These are phyloP conservation scores for Cicer bijugum DNA, from an alignment of 306 rosid genomes.

Conservation along the genomic window DNA sequence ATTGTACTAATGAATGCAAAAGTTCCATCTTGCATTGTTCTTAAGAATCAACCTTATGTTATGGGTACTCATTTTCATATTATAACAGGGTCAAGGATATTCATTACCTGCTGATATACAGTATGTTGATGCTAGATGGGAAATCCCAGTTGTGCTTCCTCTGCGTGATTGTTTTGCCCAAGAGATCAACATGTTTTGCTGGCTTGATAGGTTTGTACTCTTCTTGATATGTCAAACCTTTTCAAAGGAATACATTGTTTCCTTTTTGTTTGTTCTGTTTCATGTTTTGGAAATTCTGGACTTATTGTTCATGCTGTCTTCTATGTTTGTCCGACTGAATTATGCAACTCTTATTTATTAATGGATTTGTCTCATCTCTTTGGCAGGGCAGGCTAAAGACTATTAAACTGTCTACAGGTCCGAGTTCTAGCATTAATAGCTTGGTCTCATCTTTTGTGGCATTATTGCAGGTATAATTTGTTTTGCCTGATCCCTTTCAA, in stretches of 20 bases:
- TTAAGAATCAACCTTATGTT: not conserved
- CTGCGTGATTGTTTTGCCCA: constrained; percentile 85
- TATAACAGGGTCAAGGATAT: constrained; percentile 88
- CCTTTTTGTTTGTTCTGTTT: constrained; percentile 7
- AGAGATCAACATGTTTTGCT: constrained; percentile 81
- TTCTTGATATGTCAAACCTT: constrained; percentile 16
- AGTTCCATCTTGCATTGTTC: constrained; percentile 5
- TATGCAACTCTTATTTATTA: constrained; percentile 39
- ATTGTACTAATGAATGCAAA: not conserved
- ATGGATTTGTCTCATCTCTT: constrained; percentile 49
- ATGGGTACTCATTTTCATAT: constrained; percentile 22
- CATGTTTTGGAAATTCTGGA: not conserved
- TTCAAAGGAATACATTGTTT: not conserved
- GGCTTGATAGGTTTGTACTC: constrained; percentile 84
- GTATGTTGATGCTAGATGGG: constrained; percentile 90
- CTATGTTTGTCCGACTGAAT: not conserved
- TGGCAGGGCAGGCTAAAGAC: constrained; percentile 97
- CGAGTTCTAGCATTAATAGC: constrained; percentile 69
- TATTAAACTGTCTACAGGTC: constrained; percentile 50
- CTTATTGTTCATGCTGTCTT: not conserved
- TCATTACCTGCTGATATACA: constrained; percentile 91
- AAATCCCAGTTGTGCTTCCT: constrained; percentile 81
- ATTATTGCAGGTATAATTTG: constrained; percentile 70
- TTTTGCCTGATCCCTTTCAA: constrained; percentile 15
- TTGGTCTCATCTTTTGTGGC: constrained; percentile 85